Percentiles rank a stretch among this genome's conserved stretches.
Conservation (phyloP, 129 eudicot genomes). For the Pseudognaphalium luteoalbum region DNA sequence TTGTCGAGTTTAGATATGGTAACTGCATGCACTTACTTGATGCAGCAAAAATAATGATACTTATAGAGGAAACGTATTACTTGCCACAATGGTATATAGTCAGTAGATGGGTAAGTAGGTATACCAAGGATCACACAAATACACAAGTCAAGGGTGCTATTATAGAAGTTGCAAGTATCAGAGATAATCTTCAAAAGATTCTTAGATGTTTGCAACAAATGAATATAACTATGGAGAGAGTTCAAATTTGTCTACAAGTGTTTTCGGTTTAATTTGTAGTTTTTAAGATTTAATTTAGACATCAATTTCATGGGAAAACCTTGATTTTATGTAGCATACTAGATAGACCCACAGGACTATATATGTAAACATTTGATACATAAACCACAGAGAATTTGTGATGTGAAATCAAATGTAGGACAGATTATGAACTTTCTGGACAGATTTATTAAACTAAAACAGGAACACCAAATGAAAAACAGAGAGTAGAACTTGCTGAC, state of each 20-base stretch:
- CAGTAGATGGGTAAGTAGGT: not conserved
- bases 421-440: no score
- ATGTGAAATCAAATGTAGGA: no score
- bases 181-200: not conserved
- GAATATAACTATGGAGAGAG: conserved; percentile 16
- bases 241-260: not conserved
- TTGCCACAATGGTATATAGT: not conserved
- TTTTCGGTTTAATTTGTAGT: not conserved
- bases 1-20: conserved; percentile 9
- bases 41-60: conserved; percentile 17
- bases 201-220: conserved; percentile 9
- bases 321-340: conserved; percentile 10
- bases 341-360: not conserved
- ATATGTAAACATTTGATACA: not conserved
- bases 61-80: not conserved
- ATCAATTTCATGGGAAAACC: not conserved
- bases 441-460: no score
- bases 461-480: no score
- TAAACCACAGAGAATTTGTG: not conserved
- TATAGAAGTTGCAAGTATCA: conserved; percentile 6
- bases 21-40: not conserved
- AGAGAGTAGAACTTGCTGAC: no score
- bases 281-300: not conserved
- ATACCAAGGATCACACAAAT: conserved; percentile 13
- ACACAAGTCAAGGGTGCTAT: conserved; percentile 11